These are phyloP conservation scores for Aspergillus saccharolyticus DNA, from an alignment of 495 filamentous ascomycete genomes.

Conservation along the genomic window DNA sequence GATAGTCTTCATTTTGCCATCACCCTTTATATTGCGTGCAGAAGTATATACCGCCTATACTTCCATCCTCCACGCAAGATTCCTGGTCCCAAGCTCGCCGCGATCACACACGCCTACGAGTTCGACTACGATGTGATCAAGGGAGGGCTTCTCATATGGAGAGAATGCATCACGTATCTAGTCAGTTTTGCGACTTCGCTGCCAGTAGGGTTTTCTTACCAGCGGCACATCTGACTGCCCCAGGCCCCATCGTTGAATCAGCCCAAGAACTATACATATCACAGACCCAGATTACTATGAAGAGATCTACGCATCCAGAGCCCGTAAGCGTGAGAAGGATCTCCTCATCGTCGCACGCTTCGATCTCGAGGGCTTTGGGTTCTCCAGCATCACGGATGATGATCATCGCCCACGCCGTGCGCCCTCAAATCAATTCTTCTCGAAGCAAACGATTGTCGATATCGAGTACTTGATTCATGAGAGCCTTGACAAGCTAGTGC, in stretches of 20 bases:
- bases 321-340: slow-evolving; percentile 23
- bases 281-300: slow-evolving; percentile 30
- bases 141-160: slow-evolving; percentile 35
- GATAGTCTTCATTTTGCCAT: background rate
- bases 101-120: slow-evolving; percentile 45
- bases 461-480: slow-evolving; percentile 13
- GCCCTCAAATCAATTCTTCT: slow-evolving; percentile 23
- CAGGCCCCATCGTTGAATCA: slow-evolving; percentile 33
- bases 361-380: slow-evolving; percentile 12
- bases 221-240: background rate
- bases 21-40: slow-evolving; percentile 3
- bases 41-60: slow-evolving; percentile 42
- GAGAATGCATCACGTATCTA: slow-evolving; percentile 44
- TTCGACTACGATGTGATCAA: slow-evolving; percentile 44
- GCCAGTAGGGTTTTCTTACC: slow-evolving; percentile 11
- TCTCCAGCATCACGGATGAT: slow-evolving; percentile 19
- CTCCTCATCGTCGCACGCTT: slow-evolving; percentile 12
- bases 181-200: slow-evolving; percentile 45
- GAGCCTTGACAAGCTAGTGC: slow-evolving; percentile 14
- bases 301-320: slow-evolving; percentile 24
- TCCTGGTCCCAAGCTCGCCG: slow-evolving; percentile 43
- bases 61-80: slow-evolving; percentile 47
- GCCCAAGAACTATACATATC: slow-evolving; percentile 22
- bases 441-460: slow-evolving; percentile 14
- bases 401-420: slow-evolving; percentile 22